Evolutionary conservation across 139 green algal species (phyloP).

Genomic region (Coccomyxa sp.): DNA sequence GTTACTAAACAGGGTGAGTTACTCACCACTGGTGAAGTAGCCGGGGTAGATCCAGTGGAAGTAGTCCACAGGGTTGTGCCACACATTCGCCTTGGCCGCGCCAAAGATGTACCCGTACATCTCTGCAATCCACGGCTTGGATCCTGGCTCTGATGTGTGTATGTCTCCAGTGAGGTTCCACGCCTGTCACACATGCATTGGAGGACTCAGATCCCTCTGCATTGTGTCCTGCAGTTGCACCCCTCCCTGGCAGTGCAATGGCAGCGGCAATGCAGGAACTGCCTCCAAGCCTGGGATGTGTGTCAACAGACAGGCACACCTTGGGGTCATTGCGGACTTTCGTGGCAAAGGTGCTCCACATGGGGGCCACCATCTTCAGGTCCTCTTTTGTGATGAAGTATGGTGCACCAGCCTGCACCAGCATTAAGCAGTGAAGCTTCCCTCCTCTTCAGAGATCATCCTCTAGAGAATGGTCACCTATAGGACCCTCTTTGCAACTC

Average conservation of each 20-base stretch:
- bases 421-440: too few relatives aligned
- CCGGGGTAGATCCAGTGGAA: constrained; percentile 78
- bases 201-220: too few relatives aligned
- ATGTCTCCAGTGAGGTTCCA: constrained; percentile 52
- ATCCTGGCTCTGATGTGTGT: constrained; percentile 32
- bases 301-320: too few relatives aligned
- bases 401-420: too few relatives aligned
- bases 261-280: too few relatives aligned
- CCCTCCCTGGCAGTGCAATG: too few relatives aligned
- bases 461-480: too few relatives aligned
- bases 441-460: too few relatives aligned
- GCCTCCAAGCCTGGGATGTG: too few relatives aligned
- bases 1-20: neutral
- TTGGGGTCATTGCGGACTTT: neutral
- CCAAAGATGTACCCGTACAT: constrained; percentile 88
- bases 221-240: too few relatives aligned
- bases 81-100: constrained; percentile 62
- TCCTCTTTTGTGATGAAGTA: constrained; percentile 56
- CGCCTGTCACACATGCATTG: constrained; percentile 24
- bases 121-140: constrained; percentile 80
- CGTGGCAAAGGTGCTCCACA: constrained; percentile 64
- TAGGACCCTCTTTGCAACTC: constrained; percentile 40
- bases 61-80: constrained; percentile 61
- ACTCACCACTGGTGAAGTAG: constrained; percentile 38
- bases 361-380: constrained; percentile 58